Base-by-base conservation (phyloP, 1,139 yeast genomes). In the Taphrina sp. region DNA sequence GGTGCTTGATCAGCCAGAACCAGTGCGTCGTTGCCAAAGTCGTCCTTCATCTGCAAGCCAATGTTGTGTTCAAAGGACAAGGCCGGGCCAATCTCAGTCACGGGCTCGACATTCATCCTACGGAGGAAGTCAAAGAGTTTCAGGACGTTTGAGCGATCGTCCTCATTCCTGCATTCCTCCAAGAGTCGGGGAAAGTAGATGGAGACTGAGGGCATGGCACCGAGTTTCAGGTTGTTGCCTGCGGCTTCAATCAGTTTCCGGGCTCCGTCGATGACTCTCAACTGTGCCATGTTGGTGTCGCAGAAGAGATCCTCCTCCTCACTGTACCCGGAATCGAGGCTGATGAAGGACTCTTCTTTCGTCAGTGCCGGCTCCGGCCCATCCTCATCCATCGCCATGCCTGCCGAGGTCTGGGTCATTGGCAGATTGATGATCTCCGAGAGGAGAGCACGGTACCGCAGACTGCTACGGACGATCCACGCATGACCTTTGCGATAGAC, bases 401-500 rank as follows among this genome's bases (percentile, higher is more conserved):
- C 4, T 8, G 24, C 43, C 16, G 28, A 3, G 16, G 37, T 10
- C 7, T 5, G 7, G 5, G 10, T 7, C n/a, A 43, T 31, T 5
- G 47, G 47, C 29, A 43, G 12, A 12, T 43, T 43, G 12, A 38
- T 33, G 2, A 43, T 19, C 31, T 43, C 47, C 7, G 47, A 19
- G 38, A 43, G 20, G 47, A 43, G 36, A 14, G 47, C 24, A 5
- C 47, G 24, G 19, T 43, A 43, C 37, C 31, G 29, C 34, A 43
- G 2, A 22, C 37, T 31, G 38, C 37, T 43, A n/a, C 47, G 24
- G 28, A 43, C 37, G 38, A 43, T 23, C 47, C 47, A 43, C 8
- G 47, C 47, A 20, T 43, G 47, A 7, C 47, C 47, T 20, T 43
- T 43, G 38, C 47, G 47, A 20, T 31, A 43, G 19, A 43, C 47